Evolutionary conservation across 1,284 basidiomycete species (phyloP), one percentile per base, ranked within the genome.

Genomic region (Apiotrichum domesticum): DNA sequence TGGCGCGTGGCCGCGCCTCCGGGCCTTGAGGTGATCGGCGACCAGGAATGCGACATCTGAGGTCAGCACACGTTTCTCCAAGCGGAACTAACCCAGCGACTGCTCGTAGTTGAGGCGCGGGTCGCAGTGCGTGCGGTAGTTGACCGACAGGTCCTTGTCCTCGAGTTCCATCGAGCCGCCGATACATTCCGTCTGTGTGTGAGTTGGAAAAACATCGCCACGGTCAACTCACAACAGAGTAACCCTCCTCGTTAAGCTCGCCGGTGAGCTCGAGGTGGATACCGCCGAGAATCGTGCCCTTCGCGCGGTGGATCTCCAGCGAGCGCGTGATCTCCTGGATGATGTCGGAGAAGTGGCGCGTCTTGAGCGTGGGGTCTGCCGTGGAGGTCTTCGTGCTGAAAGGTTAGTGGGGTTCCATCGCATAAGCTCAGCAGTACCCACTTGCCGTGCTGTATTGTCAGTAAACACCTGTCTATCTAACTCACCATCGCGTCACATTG

Each of bases 181-280:
- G 33, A 81, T 76, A 63, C 81, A 82, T 65, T 83, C 82, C 3
- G 82, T 83, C 62, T 74, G 46, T 11, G 4, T 14, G 47, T 50
- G 13, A 57, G 51, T 48, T 4, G 3, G 3, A 6, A 6, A 10
- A 29, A 5, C 13, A 34, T 37, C 7, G 15, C 1, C 3, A 14
- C 14, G 6, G 9, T 13, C 2, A 11, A 71, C 74, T 49, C 44
- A 76, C 74, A 10, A 98, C 95, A 62, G 88, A 91, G 76, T 87
- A 93, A 1, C 94, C 94, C 55, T 94, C 86, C 8, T 90, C 88
- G 63, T 90, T 91, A 53, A 96, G 80, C 73, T 98, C 95, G 14
- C 94, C 95, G 0, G 95, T 98, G 70, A 98, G 87, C 77, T 98
- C 95, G 44, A 98, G 84, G 71, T 91, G 93, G 21, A 97, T 88